Percentiles rank a stretch among this genome's conserved stretches.
These are phyloP conservation scores for Coemansia sp. DNA, from an alignment of 192 early-diverging fungal genomes.

Conservation along the genomic window DNA sequence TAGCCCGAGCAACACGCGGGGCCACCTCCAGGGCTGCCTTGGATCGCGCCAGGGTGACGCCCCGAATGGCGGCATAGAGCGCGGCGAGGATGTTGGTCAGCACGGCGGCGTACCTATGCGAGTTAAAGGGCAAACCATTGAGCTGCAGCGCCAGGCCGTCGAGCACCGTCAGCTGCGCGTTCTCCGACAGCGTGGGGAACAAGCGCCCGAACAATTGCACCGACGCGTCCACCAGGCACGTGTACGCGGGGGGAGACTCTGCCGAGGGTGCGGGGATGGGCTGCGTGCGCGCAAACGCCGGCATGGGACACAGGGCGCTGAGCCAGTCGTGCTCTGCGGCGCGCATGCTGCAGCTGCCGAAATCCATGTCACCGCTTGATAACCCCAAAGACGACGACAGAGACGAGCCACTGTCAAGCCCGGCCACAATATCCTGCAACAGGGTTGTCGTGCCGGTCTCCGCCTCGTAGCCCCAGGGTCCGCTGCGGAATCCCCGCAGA, in stretches of 20 bases:
- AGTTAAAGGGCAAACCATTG: slow-evolving; percentile 64
- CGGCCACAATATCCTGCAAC: slow-evolving; percentile 10
- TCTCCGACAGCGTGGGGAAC: slow-evolving; percentile 66
- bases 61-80: slow-evolving; percentile 61
- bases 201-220: slow-evolving; percentile 77
- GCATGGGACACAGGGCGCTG: slow-evolving; percentile 2
- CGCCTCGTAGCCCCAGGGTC: slow-evolving; percentile 47
- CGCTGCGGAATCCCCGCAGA: slow-evolving; percentile 22
- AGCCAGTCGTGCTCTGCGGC: slow-evolving; percentile 40
- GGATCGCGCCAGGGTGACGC: background rate
- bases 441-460: slow-evolving; percentile 44
- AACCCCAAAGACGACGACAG: background rate
- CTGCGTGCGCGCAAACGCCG: background rate
- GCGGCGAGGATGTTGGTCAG: slow-evolving; percentile 79
- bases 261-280: background rate
- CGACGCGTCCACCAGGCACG: slow-evolving; percentile 72
- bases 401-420: background rate
- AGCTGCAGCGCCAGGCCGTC: slow-evolving; percentile 71
- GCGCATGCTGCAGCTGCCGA: slow-evolving; percentile 12
- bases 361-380: slow-evolving; percentile 11
- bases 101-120: slow-evolving; percentile 70
- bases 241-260: slow-evolving; percentile 18
- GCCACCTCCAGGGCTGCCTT: background rate
- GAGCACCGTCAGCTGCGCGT: slow-evolving; percentile 73
- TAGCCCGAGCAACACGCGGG: slow-evolving; percentile 22